Evolutionary conservation across 768 basidiomycete genomes (phyloP).

Genomic region (Xanthoconium stramineum): DNA sequence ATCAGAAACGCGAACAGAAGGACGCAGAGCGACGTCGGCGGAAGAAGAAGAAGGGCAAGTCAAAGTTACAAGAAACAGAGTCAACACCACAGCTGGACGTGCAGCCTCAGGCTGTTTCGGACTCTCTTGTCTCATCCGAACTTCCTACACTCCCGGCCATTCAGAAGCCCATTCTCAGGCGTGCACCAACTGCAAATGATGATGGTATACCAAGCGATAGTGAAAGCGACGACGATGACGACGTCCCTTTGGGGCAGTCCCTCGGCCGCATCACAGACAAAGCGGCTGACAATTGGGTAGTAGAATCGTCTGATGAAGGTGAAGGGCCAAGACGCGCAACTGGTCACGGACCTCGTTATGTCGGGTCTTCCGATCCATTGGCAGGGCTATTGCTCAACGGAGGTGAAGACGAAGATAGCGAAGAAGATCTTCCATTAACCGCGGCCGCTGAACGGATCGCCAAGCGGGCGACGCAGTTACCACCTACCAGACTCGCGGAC

Average conservation of each 20-base stretch:
- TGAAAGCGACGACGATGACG: conserved; percentile 47
- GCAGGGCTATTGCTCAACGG: not conserved
- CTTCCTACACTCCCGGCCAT: conserved; percentile 35
- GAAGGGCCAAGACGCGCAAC: conserved; percentile 51
- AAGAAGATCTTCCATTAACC: conserved; percentile 78
- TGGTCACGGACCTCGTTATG: conserved; percentile 54
- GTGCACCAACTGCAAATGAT: conserved; percentile 31
- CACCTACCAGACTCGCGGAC: conserved; percentile 26
- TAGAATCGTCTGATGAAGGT: conserved; percentile 64
- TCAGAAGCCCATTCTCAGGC: conserved; percentile 31
- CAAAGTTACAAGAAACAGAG: conserved; percentile 45
- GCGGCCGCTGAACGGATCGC: conserved; percentile 56
- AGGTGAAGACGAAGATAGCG: conserved; percentile 52
- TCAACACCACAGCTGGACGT: conserved; percentile 23
- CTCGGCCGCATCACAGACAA: conserved; percentile 19
- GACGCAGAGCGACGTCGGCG: conserved; percentile 37
- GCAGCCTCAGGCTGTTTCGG: conserved; percentile 33
- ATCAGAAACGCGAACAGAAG: conserved; percentile 43
- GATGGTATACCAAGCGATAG: conserved; percentile 46
- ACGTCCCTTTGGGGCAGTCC: conserved; percentile 21
- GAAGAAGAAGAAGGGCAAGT: conserved; percentile 41
- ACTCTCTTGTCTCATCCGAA: conserved; percentile 15
- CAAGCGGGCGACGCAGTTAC: conserved; percentile 39
- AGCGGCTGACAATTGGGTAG: conserved; percentile 40
- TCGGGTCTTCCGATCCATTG: conserved; percentile 7